A percentile compares a stretch with the other conserved stretches of the same genome.
phyloP scores from a whole-genome alignment of 306 rosid genomes.

The Carpinus viminea region DNA sequence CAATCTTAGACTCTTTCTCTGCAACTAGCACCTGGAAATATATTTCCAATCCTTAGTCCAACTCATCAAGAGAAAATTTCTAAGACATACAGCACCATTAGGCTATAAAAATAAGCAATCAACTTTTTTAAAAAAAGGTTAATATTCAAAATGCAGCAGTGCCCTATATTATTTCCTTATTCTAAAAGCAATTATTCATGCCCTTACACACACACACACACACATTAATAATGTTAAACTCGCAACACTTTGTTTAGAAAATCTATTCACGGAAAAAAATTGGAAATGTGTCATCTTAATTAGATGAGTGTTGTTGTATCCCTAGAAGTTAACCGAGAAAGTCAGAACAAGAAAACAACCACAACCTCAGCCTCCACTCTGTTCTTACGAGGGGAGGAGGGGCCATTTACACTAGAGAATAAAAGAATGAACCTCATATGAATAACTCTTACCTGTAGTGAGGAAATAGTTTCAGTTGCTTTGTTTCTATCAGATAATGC shows the following conservation, averaged over 20 bases:
- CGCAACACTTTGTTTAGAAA: too few species aligned
- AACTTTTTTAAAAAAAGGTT: not conserved
- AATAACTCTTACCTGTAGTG: slow-evolving; percentile 70
- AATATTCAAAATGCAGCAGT: slow-evolving; percentile 2
- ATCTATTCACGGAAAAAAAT: not conserved
- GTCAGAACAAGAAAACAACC: not conserved
- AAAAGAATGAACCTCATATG: slow-evolving; percentile 16
- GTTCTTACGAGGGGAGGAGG: not conserved
- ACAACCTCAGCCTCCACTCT: not conserved
- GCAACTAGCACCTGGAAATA: slow-evolving; percentile 77
- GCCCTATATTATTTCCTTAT: not conserved
- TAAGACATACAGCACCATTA: slow-evolving; percentile 18
- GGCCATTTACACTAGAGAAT: not conserved
- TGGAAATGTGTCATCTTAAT: not conserved
- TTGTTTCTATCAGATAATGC: slow-evolving; percentile 82
- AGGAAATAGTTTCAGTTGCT: slow-evolving; percentile 86
- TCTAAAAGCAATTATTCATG: not conserved
- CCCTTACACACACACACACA: not conserved
- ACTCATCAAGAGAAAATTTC: slow-evolving; percentile 24
- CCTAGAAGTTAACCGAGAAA: not conserved
- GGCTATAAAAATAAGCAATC: slow-evolving; percentile 5
- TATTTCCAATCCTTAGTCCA: slow-evolving; percentile 30
- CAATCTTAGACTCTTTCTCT: slow-evolving; percentile 90
- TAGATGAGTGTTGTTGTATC: not conserved
- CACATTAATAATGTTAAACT: not conserved